These are phyloP conservation scores for Polytrichum formosum DNA, from an alignment of 225 moss, liverwort and hornwort genomes.

Conservation along the genomic window DNA sequence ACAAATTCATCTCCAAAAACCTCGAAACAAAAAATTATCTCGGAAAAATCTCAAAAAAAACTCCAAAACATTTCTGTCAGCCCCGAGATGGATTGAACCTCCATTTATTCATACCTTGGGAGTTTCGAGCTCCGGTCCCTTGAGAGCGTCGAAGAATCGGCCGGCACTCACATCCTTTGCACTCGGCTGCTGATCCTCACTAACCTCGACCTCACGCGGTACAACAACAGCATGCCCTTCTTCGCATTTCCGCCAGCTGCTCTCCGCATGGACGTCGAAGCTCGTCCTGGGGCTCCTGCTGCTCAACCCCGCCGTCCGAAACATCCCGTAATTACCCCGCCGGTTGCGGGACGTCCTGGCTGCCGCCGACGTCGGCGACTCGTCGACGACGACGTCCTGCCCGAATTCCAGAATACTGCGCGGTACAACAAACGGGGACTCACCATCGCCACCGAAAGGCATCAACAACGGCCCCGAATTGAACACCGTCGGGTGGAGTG, in stretches of 20 bases:
- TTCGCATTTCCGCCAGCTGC: neutral
- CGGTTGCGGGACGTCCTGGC: neutral
- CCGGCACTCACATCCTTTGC: neutral
- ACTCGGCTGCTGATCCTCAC: neutral
- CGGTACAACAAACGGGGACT: too few species aligned
- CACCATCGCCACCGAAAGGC: too few species aligned
- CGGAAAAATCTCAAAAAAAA: too few species aligned
- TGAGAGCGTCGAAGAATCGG: conserved; percentile 23
- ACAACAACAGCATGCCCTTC: neutral
- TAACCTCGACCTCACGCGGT: neutral
- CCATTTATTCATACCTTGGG: neutral
- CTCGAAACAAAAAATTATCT: too few species aligned
- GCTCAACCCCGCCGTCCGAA: conserved; percentile 5
- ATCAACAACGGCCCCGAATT: neutral
- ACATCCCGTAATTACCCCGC: conserved; percentile 3
- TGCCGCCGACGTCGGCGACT: neutral
- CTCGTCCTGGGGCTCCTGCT: neutral
- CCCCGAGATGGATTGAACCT: too few species aligned
- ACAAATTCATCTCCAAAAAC: too few species aligned
- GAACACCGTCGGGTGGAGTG: neutral
- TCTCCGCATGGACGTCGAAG: neutral
- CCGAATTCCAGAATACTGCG: too few species aligned
- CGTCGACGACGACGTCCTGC: neutral
- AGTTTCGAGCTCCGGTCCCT: conserved; percentile 25
- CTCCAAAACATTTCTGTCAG: too few species aligned